Evolutionary conservation across 2,329 filamentous ascomycete species (phyloP).

Genomic region (Fusarium pseudograminearum): DNA sequence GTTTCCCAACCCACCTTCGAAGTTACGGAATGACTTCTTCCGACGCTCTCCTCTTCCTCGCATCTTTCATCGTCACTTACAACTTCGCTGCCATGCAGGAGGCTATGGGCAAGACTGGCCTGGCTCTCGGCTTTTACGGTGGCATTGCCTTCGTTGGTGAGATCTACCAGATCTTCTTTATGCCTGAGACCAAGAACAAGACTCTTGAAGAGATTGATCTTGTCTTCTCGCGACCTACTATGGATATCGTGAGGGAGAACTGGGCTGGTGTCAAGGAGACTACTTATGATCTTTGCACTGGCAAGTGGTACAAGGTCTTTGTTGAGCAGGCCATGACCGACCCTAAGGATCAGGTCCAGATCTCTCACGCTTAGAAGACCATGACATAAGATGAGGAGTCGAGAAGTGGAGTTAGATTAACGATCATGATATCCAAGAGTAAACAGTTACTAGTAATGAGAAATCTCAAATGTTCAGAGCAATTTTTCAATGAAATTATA

Average conservation of each 20-base stretch:
- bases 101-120: constrained; percentile 73
- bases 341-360: constrained; percentile 15
- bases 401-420: constrained; percentile 1
- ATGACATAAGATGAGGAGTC: background rate
- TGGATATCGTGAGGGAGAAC: constrained; percentile 72
- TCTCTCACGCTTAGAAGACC: constrained; percentile 11
- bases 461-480: background rate
- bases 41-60: constrained; percentile 75
- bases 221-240: constrained; percentile 73
- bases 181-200: constrained; percentile 80
- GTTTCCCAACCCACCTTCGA: constrained; percentile 78
- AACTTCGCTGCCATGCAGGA: constrained; percentile 78
- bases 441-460: constrained; percentile 12
- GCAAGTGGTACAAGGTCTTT: constrained; percentile 44
- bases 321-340: constrained; percentile 42
- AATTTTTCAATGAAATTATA: fast-evolving
- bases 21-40: constrained; percentile 80
- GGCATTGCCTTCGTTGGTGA: constrained; percentile 78
- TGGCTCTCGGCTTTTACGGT: constrained; percentile 78
- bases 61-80: constrained; percentile 79
- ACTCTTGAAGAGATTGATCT: constrained; percentile 78
- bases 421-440: constrained; percentile 31
- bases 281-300: constrained; percentile 40
- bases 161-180: constrained; percentile 79
- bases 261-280: constrained; percentile 53